A percentile compares a stretch with the other conserved stretches of the same genome.
Evolutionary conservation across 1,139 yeast genomes (phyloP).

Genomic region (Diutina siamensis): DNA sequence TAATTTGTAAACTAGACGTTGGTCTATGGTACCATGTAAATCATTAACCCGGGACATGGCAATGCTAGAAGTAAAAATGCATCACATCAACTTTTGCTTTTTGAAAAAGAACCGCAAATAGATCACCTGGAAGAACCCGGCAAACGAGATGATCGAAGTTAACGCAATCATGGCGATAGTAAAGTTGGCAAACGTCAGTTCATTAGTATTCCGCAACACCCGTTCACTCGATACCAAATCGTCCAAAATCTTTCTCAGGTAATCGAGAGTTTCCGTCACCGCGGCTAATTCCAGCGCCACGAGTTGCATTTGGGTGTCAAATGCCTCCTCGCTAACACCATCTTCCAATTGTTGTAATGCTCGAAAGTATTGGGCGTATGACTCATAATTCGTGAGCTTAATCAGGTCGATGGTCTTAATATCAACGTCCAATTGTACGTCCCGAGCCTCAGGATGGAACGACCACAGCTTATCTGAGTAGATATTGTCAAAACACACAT

Average conservation of each 20-base stretch:
- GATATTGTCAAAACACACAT: conserved; percentile 33
- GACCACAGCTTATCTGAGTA: conserved; percentile 35
- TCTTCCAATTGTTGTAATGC: conserved; percentile 10
- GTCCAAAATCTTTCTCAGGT: conserved; percentile 18
- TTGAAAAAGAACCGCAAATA: neutral
- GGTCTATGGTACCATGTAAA: too few relatives aligned
- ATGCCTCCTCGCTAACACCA: conserved; percentile 21
- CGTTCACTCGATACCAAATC: conserved; percentile 25
- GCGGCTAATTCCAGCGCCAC: conserved; percentile 22
- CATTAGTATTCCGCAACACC: conserved; percentile 28
- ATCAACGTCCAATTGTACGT: conserved; percentile 24
- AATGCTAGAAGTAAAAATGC: neutral
- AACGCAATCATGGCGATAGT: conserved; percentile 19
- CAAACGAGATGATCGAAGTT: neutral
- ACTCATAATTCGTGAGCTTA: conserved; percentile 25
- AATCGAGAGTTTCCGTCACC: conserved; percentile 19
- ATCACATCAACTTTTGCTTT: neutral
- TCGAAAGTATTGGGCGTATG: conserved; percentile 25
- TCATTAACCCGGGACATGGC: neutral
- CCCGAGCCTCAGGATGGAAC: conserved; percentile 21
- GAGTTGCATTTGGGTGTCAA: conserved; percentile 20
- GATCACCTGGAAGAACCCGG: neutral
- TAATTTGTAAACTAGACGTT: too few relatives aligned
- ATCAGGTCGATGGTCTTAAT: conserved; percentile 24
- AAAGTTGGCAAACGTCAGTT: conserved; percentile 25